Base-by-base conservation (phyloP, 768 basidiomycete species). In the Cyclocybe cylindracea region DNA sequence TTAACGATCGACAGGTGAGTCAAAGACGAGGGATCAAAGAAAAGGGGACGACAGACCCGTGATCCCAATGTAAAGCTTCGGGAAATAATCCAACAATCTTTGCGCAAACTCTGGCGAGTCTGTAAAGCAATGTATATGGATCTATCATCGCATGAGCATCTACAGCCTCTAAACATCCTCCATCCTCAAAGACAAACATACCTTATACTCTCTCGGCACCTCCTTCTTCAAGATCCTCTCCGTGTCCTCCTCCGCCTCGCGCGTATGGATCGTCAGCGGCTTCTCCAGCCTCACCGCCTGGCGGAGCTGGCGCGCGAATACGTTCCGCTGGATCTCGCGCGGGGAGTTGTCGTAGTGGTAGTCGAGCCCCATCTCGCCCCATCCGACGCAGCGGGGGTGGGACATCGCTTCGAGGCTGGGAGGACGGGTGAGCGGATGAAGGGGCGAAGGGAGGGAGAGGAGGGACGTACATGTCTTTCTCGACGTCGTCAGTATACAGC, bases 101-200 rank as follows among this genome's bases (percentile, higher is more conserved):
- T 73, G 74, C 0, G 86, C 92, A 57, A 93, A 86, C 14, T 74
- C 84, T 0, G 89, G 89, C 0, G 86, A 75, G 64, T 94, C 91
- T 1, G 91, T 93, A 67, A 89, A 94, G 63, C 92, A 95, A 57
- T 94, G 93, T 4, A 95, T 76, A 60, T 94, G 92, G 29, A 94
- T 85, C 85, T 90, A 53, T 4, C 9, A 18, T 9, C 37, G 9
- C 10, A n/a, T 39, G 13, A 50, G 43, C 5, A 42, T 47, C 24
- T 24, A 3, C 2, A 24, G 4, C 3, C 24, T 24, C 24, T 5
- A 24, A 19, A 29, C 14, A n/a, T 32, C n/a, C 14, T 37, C 10
- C 4, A 37, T 33, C 18, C 29, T 16, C 16, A 39, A 45, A 31
- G 19, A 18, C 14, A 38, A 7, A 41, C 75, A 1, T 24, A 87